Conservation (phyloP, 2,329 filamentous ascomycete genomes). For the Hypoxylon sp. region DNA sequence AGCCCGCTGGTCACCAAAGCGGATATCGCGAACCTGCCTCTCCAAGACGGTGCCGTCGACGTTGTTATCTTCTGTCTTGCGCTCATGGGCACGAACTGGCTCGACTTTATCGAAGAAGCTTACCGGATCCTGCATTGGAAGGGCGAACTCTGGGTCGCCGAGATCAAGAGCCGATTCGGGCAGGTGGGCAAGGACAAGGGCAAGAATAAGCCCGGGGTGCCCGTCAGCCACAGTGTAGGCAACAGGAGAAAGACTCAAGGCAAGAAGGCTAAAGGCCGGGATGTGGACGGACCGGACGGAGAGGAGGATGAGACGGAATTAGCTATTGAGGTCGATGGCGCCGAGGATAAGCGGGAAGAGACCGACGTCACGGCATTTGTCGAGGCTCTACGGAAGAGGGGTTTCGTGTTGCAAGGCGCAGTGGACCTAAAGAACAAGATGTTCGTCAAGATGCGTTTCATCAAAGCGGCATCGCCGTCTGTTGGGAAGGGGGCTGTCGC, state of each 20-base stretch:
- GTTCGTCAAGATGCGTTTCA: conserved; percentile 98
- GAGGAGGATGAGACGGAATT: conserved; percentile 69
- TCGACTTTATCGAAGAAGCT: conserved; percentile 95
- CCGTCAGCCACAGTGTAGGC: conserved; percentile 79
- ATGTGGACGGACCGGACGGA: conserved; percentile 62
- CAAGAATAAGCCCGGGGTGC: conserved; percentile 60
- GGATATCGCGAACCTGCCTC: conserved; percentile 87
- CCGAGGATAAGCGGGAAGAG: conserved; percentile 74
- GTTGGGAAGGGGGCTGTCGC: conserved; percentile 79
- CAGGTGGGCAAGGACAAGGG: conserved; percentile 63
- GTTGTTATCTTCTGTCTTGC: conserved; percentile 95
- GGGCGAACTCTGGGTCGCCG: conserved; percentile 95
- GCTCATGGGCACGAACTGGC: conserved; percentile 99
- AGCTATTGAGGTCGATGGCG: conserved; percentile 79
- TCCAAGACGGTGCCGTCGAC: conserved; percentile 82
- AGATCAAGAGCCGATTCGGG: conserved; percentile 95
- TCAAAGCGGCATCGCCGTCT: conserved; percentile 82
- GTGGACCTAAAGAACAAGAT: conserved; percentile 94
- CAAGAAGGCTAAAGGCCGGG: conserved; percentile 59
- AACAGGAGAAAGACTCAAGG: conserved; percentile 70
- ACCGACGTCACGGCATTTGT: conserved; percentile 92
- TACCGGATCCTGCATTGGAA: conserved; percentile 92
- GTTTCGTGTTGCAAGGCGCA: conserved; percentile 84
- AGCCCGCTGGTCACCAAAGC: conserved; percentile 84
- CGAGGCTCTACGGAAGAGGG: conserved; percentile 82